Evolutionary conservation across 768 basidiomycete species (phyloP).

Genomic region (Suillus placidus): DNA sequence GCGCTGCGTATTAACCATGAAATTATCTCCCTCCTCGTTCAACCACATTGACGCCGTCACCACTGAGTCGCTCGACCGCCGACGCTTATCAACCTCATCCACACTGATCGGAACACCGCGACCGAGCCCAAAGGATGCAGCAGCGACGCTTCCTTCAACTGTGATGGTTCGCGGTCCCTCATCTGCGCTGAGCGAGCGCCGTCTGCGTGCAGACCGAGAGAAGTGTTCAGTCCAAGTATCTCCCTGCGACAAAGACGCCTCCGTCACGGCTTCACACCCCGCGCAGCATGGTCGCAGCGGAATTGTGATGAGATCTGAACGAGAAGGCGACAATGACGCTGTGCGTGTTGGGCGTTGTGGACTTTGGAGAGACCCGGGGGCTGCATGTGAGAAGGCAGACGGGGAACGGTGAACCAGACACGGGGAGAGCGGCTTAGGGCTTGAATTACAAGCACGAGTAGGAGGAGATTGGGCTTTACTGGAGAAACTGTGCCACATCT

Average conservation of each 20-base stretch:
- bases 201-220: constrained; percentile 59
- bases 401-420: constrained; percentile 57
- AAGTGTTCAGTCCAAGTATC: constrained; percentile 67
- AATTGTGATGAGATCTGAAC: constrained; percentile 49
- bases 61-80: constrained; percentile 45
- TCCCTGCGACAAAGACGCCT: constrained; percentile 56
- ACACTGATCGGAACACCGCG: constrained; percentile 48
- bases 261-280: constrained; percentile 61
- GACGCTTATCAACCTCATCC: constrained; percentile 66
- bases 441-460: constrained; percentile 38
- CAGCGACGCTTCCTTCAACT: constrained; percentile 34
- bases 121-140: constrained; percentile 26
- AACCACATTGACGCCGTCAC: constrained; percentile 11
- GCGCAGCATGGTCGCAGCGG: constrained; percentile 75
- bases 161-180: constrained; percentile 36
- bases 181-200: constrained; percentile 48
- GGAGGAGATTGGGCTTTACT: constrained; percentile 45
- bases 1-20: not conserved
- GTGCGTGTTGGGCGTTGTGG: constrained; percentile 23
- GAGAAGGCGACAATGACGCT: constrained; percentile 37
- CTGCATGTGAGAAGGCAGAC: constrained; percentile 13
- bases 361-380: constrained; percentile 13
- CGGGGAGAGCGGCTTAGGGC: constrained; percentile 45
- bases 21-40: constrained; percentile 2
- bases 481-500: constrained; percentile 41